Evolutionary conservation across 1,284 basidiomycete species (phyloP).

Genomic region (Microbotryum scabiosae): DNA sequence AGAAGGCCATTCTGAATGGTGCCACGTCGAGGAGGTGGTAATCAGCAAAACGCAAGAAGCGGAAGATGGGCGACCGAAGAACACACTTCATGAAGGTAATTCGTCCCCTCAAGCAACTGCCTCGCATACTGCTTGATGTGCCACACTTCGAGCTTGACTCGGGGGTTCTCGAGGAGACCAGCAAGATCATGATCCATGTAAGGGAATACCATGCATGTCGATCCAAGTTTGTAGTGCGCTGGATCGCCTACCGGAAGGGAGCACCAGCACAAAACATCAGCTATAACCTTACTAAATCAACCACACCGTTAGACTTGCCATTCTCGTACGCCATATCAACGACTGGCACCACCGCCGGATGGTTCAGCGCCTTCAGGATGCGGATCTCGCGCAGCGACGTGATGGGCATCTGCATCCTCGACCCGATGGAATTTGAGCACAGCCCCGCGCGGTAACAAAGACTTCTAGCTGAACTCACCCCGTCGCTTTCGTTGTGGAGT

Average conservation of each 20-base stretch:
- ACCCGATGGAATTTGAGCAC: background rate
- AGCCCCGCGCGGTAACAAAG: background rate
- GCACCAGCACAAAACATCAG: background rate
- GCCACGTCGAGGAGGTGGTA: conserved; percentile 7
- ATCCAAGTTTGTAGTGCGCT: conserved; percentile 46
- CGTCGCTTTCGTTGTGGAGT: conserved; percentile 93
- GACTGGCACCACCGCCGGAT: conserved; percentile 77
- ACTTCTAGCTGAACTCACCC: conserved; percentile 49
- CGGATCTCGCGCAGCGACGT: conserved; percentile 98
- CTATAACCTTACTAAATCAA: conserved; percentile 47
- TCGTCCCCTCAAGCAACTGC: conserved; percentile 87
- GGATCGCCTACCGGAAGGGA: conserved; percentile 40
- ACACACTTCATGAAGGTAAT: conserved; percentile 83
- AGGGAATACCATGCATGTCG: conserved; percentile 91
- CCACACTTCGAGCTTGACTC: conserved; percentile 55
- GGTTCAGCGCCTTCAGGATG: conserved; percentile 80
- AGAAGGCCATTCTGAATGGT: conserved; percentile 75
- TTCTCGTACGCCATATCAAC: conserved; percentile 72
- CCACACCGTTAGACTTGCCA: conserved; percentile 35
- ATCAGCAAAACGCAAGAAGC: conserved; percentile 13
- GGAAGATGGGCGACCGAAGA: background rate
- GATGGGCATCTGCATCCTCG: conserved; percentile 52
- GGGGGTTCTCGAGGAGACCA: conserved; percentile 81
- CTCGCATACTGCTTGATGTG: conserved; percentile 88
- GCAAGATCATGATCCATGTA: conserved; percentile 99